phyloP scores from a whole-genome alignment of 1,284 basidiomycete genomes.

The Ustilago trichophora region DNA sequence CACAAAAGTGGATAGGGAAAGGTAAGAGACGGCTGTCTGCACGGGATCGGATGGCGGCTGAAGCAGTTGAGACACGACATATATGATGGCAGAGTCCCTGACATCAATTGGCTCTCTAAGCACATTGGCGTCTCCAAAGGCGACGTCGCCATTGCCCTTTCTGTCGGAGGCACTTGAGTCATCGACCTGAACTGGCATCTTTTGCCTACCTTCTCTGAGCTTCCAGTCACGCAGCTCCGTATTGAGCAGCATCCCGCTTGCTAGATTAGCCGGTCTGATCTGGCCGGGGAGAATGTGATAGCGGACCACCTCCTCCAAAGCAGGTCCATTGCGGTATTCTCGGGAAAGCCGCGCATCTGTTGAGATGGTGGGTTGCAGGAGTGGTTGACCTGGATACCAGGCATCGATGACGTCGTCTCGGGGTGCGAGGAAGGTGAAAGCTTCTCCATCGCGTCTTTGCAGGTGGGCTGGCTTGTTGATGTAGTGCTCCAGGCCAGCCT shows the following conservation, averaged over 20 bases:
- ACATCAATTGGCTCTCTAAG: slow-evolving; percentile 80
- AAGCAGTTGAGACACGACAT: slow-evolving; percentile 85
- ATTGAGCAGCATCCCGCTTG: slow-evolving; percentile 46
- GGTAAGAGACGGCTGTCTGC: slow-evolving; percentile 80
- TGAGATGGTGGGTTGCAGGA: background rate
- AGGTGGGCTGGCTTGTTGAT: slow-evolving; percentile 43
- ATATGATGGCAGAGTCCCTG: slow-evolving; percentile 80
- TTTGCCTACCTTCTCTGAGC: slow-evolving; percentile 68
- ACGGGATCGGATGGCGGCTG: slow-evolving; percentile 83
- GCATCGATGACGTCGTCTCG: slow-evolving; percentile 79
- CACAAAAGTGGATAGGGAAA: slow-evolving; percentile 87
- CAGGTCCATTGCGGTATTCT: slow-evolving; percentile 21
- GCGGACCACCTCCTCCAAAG: slow-evolving; percentile 46
- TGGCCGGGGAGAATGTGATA: slow-evolving; percentile 61
- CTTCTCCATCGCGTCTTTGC: slow-evolving; percentile 35
- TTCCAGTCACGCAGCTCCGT: slow-evolving; percentile 57
- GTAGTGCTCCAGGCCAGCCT: slow-evolving; percentile 71
- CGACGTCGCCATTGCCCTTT: slow-evolving; percentile 69
- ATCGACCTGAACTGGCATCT: slow-evolving; percentile 58
- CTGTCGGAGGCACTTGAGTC: slow-evolving; percentile 60
- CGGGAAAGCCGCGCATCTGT: background rate
- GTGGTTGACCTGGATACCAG: slow-evolving; percentile 23
- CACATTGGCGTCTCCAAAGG: slow-evolving; percentile 84
- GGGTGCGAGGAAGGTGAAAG: slow-evolving; percentile 75
- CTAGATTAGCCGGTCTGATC: slow-evolving; percentile 34